Base-by-base conservation (phyloP, 1,139 yeast genomes). In the Zygosaccharomyces pseudobailii region DNA sequence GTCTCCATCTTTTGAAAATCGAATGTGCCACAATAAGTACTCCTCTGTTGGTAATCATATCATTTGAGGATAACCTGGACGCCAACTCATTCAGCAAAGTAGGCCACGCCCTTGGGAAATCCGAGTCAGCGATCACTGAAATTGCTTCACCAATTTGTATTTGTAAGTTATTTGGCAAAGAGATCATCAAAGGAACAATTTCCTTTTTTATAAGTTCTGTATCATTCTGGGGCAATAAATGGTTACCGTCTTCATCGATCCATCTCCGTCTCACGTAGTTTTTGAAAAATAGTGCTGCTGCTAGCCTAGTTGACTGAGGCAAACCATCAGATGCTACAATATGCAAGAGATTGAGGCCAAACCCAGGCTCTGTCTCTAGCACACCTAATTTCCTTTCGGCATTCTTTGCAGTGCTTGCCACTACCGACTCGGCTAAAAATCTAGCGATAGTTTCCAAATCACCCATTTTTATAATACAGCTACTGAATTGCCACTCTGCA, bases 1-100 rank as follows among this genome's bases (percentile, higher is more conserved):
- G 96, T 62, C 98, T 78, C 99, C 99, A 94, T 69, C 95, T 82
- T 65, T 86, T 88, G 71, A 92, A 94, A 53, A 94, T 90, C 0
- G 97, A 87, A 66, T 94, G 98, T 6, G 97, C 95, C 19, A 94
- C 97, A 17, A 83, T 77, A 52, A 94, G 71, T 6, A 94, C 92
- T 45, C 97, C 96, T 58, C 84, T 86, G 65, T 89, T 89, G 47
- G 81, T 78, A 17, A 76, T 74, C 72, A 87, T 82, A 63, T 89
- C 90, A 17, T 75, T 78, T 6, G 65, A 57, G 1, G 69, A 62
- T 40, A 94, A 73, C 61, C 82, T 82, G 1, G 74, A 62, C 0
- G 89, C 87, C 52, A 94, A 73, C 49, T 82, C 84, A 54, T 89
- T 92, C 32, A 94, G 75, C 51, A 94, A 74, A 46, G 78, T 76